Conservation (phyloP, 768 basidiomycete genomes). For the Nidularia sp. region DNA sequence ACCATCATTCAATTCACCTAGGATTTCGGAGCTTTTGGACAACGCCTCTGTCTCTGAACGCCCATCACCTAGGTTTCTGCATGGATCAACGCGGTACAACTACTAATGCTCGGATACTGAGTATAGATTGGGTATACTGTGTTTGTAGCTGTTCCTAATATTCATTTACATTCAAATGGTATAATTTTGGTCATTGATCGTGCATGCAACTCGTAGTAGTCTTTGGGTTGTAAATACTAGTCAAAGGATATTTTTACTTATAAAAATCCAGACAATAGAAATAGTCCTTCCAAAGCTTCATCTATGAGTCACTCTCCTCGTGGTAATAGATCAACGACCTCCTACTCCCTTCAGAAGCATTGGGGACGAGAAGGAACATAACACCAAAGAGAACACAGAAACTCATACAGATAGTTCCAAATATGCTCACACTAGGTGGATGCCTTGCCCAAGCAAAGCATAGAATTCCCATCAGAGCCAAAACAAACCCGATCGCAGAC, state of each 20-base stretch:
- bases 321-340: background rate
- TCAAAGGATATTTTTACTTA: background rate
- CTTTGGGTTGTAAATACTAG: background rate
- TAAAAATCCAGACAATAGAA: background rate
- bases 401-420: conserved; percentile 33
- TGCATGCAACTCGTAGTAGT: too few relatives aligned
- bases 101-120: too few relatives aligned
- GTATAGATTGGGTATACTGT: too few relatives aligned
- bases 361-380: conserved; percentile 9
- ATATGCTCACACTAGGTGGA: conserved; percentile 38
- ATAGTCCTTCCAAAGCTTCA: background rate
- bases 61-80: too few relatives aligned
- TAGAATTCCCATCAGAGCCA: conserved; percentile 46
- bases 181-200: too few relatives aligned
- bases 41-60: too few relatives aligned
- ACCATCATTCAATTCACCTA: too few relatives aligned
- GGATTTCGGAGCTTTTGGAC: too few relatives aligned
- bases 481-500: conserved; percentile 42
- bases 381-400: conserved; percentile 20
- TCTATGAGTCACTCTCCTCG: background rate
- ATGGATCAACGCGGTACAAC: too few relatives aligned
- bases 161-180: too few relatives aligned
- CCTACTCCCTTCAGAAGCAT: background rate
- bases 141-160: too few relatives aligned
- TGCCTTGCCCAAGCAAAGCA: conserved; percentile 49